phyloP scores from a whole-genome alignment of 2,329 filamentous ascomycete genomes.

The Dothideomycetes sp. region DNA sequence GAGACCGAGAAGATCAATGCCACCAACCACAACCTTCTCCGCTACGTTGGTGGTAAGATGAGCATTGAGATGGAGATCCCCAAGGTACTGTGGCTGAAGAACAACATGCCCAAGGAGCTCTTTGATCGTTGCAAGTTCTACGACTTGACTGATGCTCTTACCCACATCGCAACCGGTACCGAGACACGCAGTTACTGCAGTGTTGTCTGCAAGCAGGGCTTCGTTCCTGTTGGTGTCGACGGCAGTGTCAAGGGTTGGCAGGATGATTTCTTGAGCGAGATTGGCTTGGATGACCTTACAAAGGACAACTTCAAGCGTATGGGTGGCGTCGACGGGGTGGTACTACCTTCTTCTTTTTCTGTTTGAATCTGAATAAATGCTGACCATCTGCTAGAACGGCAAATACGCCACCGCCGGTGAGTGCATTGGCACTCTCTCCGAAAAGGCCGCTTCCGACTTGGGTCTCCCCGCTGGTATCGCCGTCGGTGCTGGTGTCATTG shows the following conservation, averaged over 20 bases:
- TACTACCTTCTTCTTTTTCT: slow-evolving; percentile 35
- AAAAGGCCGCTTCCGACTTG: slow-evolving; percentile 71
- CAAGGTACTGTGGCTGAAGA: slow-evolving; percentile 97
- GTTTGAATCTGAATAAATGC: slow-evolving; percentile 10
- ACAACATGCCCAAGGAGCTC: slow-evolving; percentile 85
- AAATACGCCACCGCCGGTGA: slow-evolving; percentile 87
- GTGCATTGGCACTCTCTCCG: slow-evolving; percentile 72
- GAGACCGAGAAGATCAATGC: slow-evolving; percentile 92
- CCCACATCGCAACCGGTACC: slow-evolving; percentile 84
- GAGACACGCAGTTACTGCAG: slow-evolving; percentile 92
- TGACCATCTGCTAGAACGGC: slow-evolving; percentile 58
- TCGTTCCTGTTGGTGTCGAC: slow-evolving; percentile 91
- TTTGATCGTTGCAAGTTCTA: slow-evolving; percentile 96
- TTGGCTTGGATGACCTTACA: slow-evolving; percentile 75
- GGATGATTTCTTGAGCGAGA: slow-evolving; percentile 77
- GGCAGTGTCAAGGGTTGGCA: slow-evolving; percentile 98
- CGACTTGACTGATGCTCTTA: slow-evolving; percentile 84
- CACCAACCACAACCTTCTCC: slow-evolving; percentile 82
- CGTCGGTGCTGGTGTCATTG: slow-evolving; percentile 91
- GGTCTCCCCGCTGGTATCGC: slow-evolving; percentile 80
- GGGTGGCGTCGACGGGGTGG: slow-evolving; percentile 89
- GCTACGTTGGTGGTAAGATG: slow-evolving; percentile 96
- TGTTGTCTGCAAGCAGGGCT: slow-evolving; percentile 94
- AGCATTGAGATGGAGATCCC: slow-evolving; percentile 99
- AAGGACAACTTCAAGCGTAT: slow-evolving; percentile 86